Conservation (phyloP, 176 grass and related monocot species). For the Olyra latifolia region DNA sequence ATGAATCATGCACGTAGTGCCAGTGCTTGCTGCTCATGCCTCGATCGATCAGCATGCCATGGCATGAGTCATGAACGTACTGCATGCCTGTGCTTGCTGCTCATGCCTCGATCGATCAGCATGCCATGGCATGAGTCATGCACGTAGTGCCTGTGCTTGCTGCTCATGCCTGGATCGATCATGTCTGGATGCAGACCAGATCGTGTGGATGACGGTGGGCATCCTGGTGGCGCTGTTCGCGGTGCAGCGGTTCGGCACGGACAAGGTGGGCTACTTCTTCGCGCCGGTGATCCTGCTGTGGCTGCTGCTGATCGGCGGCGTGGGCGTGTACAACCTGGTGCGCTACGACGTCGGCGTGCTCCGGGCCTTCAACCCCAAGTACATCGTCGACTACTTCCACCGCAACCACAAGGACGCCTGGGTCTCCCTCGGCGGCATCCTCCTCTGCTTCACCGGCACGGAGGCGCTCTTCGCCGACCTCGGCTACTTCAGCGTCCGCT, state of each 20-base stretch:
- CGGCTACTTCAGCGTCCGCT: slow-evolving; percentile 63
- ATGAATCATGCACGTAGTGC: too few species aligned
- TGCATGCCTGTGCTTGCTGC: too few species aligned
- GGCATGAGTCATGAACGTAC: too few species aligned
- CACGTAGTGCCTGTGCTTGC: too few species aligned
- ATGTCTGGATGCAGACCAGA: too few species aligned
- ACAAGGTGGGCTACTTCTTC: slow-evolving; percentile 58
- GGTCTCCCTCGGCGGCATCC: slow-evolving; percentile 62
- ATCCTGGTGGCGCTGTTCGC: slow-evolving; percentile 47
- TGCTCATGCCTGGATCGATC: too few species aligned
- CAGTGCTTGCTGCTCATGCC: too few species aligned
- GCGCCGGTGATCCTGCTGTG: slow-evolving; percentile 46
- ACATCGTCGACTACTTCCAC: slow-evolving; percentile 42
- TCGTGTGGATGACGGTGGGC: slow-evolving; percentile 50
- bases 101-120: too few species aligned
- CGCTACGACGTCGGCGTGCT: slow-evolving; percentile 48
- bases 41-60: too few species aligned
- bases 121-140: too few species aligned
- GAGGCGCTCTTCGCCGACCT: slow-evolving; percentile 78
- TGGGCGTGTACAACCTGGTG: slow-evolving; percentile 51
- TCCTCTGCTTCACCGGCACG: slow-evolving; percentile 66
- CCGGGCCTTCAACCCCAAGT: slow-evolving; percentile 54
- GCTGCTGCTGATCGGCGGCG: slow-evolving; percentile 58
- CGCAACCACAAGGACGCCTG: slow-evolving; percentile 36
- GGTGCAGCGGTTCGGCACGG: slow-evolving; percentile 48